These are phyloP conservation scores for Sarocladiaceae sp. DNA, from an alignment of 2,329 filamentous ascomycete genomes.

Conservation along the genomic window DNA sequence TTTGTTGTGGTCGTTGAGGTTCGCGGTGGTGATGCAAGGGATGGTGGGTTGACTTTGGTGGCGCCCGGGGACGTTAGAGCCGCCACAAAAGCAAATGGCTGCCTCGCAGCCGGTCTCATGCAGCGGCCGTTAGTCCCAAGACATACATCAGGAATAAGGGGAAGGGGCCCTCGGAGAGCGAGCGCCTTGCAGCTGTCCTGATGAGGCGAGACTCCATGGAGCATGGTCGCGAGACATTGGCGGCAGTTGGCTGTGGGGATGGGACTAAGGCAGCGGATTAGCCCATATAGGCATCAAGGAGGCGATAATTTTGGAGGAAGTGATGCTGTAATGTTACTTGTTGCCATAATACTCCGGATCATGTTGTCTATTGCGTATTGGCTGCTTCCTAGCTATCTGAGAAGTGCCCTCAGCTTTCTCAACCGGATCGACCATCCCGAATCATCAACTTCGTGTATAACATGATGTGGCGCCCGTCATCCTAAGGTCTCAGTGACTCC, in stretches of 20 bases:
- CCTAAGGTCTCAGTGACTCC: constrained; percentile 14
- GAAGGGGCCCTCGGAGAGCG: background rate
- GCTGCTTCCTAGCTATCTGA: no score
- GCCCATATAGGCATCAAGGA: no score
- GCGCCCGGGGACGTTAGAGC: constrained; percentile 1
- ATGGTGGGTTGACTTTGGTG: constrained; percentile 1
- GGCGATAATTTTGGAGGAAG: no score
- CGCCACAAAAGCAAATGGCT: constrained; percentile 1
- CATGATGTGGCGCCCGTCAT: no score
- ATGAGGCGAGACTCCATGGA: background rate
- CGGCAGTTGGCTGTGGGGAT: constrained; percentile 1
- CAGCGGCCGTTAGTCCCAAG: background rate
- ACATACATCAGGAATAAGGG: constrained; percentile 3
- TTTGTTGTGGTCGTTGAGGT: background rate
- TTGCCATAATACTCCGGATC: no score
- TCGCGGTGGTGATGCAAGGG: constrained; percentile 2
- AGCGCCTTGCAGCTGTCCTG: constrained; percentile 3
- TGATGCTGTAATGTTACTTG: no score
- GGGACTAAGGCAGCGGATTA: background rate
- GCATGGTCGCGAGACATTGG: constrained; percentile 3
- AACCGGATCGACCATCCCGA: no score
- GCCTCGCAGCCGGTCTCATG: background rate
- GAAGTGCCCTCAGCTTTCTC: no score
- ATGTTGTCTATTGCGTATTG: no score
- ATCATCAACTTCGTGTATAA: no score